These are phyloP conservation scores for Gracilaria vermiculophylla DNA, from an alignment of 23 red algal species.

Conservation along the genomic window DNA sequence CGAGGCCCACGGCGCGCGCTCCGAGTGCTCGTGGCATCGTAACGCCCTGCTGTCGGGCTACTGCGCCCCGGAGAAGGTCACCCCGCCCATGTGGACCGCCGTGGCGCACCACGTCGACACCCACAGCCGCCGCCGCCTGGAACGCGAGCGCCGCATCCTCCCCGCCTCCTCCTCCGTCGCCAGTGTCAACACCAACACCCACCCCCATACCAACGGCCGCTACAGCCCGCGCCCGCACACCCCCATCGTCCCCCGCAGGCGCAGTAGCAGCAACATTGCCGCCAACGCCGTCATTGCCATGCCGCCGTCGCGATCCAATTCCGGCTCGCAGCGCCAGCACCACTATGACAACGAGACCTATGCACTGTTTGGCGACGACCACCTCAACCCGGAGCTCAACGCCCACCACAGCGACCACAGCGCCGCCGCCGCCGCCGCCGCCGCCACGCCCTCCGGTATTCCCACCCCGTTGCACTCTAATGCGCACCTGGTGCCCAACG, in stretches of 20 bases:
- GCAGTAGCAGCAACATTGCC: constrained; percentile 10
- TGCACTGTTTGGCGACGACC: constrained; percentile 48
- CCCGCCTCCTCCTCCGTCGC: background rate
- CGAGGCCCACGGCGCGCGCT: background rate
- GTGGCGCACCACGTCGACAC: background rate
- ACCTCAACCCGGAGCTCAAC: constrained; percentile 7
- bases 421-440: too few relatives aligned
- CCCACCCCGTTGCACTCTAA: constrained; percentile 13
- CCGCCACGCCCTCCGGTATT: too few relatives aligned
- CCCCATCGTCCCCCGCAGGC: background rate
- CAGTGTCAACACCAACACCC: too few relatives aligned
- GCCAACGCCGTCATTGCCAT: constrained; percentile 31
- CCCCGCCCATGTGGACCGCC: constrained; percentile 12
- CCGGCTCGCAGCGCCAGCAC: constrained; percentile 16
- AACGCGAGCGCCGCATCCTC: constrained; percentile 5
- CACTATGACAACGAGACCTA: constrained; percentile 25
- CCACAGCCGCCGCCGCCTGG: background rate
- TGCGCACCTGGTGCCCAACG: constrained; percentile 5
- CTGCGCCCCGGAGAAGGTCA: constrained; percentile 45
- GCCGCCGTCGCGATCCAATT: constrained; percentile 19
- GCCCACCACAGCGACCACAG: background rate
- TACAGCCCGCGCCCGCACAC: constrained; percentile 11
- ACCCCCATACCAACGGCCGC: background rate
- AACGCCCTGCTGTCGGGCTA: constrained; percentile 34
- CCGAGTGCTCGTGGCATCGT: background rate